Evolutionary conservation across 768 basidiomycete species (phyloP).

Genomic region (Pulveroboletus sp.): DNA sequence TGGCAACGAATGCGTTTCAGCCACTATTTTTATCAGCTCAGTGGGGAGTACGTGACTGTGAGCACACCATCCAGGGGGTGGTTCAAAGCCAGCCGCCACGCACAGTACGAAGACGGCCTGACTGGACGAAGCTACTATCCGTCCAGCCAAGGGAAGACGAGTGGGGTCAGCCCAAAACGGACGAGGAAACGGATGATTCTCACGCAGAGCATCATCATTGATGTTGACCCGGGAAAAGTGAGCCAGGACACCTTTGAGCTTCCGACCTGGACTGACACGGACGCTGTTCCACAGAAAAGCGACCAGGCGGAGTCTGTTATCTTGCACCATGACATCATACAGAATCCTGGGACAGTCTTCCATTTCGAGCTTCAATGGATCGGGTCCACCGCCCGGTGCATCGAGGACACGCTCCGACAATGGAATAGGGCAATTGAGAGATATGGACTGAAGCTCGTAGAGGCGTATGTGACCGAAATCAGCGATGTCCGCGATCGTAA

Average conservation of each 20-base stretch:
- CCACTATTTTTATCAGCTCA: conserved; percentile 87
- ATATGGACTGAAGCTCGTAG: conserved; percentile 89
- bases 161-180: conserved; percentile 41
- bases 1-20: conserved; percentile 35
- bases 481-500: conserved; percentile 81
- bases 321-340: conserved; percentile 91
- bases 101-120: conserved; percentile 40
- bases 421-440: conserved; percentile 84
- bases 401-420: conserved; percentile 82
- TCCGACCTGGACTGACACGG: conserved; percentile 9
- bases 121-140: conserved; percentile 36
- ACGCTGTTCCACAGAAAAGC: conserved; percentile 55
- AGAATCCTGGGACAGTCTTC: conserved; percentile 92
- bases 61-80: conserved; percentile 64
- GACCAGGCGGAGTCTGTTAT: conserved; percentile 87
- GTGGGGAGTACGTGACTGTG: conserved; percentile 69
- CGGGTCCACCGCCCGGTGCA: conserved; percentile 85
- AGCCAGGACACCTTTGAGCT: conserved; percentile 3
- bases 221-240: conserved; percentile 78
- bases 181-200: conserved; percentile 64
- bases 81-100: conserved; percentile 55
- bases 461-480: conserved; percentile 91
- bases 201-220: conserved; percentile 89
- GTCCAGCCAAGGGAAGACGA: conserved; percentile 34
- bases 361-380: conserved; percentile 99